These are phyloP conservation scores for Trametes cinnabarina DNA, from an alignment of 768 basidiomycete species.

Conservation along the genomic window DNA sequence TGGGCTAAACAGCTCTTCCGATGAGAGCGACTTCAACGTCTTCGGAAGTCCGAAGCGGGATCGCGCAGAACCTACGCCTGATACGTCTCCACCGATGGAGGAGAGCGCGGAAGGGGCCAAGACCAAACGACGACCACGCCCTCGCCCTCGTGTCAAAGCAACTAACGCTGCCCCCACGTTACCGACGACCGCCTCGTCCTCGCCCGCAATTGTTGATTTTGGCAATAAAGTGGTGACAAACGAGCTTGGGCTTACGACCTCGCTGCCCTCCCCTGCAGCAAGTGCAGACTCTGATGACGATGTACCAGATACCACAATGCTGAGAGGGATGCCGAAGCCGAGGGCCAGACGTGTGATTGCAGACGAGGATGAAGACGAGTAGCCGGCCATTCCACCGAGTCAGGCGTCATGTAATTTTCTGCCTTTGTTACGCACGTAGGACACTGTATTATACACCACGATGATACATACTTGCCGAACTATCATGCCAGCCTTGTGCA, in stretches of 20 bases:
- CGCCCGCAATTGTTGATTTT: background rate
- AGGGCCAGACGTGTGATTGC: background rate
- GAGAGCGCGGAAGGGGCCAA: background rate
- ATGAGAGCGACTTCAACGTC: slow-evolving; percentile 26
- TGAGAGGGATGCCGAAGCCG: background rate
- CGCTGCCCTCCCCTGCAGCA: background rate
- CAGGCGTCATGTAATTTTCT: no score
- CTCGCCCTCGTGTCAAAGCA: slow-evolving; percentile 41
- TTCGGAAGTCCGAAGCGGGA: slow-evolving; percentile 22
- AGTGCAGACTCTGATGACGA: slow-evolving; percentile 8
- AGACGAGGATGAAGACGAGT: slow-evolving; percentile 4
- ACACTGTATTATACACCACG: no score
- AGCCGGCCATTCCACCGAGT: no score
- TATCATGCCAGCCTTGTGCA: no score
- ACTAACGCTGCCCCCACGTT: background rate
- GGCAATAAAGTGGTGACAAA: background rate
- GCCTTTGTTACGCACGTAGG: no score
- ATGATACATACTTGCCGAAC: no score
- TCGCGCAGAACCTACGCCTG: slow-evolving; percentile 13
- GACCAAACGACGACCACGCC: slow-evolving; percentile 32
- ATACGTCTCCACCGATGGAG: slow-evolving; percentile 15
- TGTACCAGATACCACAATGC: background rate
- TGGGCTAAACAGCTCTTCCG: slow-evolving; percentile 22
- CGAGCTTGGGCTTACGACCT: no score
- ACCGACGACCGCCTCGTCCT: background rate